Conservation (phyloP, 495 filamentous ascomycete genomes). For the Chaetomium fimeti region DNA sequence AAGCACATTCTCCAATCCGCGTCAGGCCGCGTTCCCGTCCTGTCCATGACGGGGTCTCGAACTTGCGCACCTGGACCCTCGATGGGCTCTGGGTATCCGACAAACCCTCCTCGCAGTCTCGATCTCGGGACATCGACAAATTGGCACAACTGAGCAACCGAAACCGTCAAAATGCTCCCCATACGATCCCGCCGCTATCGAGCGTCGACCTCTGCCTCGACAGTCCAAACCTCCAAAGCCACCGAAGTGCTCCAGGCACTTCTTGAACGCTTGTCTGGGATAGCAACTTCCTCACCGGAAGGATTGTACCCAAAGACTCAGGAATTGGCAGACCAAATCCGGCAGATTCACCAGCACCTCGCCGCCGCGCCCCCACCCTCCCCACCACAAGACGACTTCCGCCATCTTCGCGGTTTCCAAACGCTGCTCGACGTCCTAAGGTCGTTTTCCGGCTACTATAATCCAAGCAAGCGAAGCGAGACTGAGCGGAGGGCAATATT, state of each 20-base stretch:
- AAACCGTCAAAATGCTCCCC: constrained; percentile 40
- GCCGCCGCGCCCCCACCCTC: constrained; percentile 46
- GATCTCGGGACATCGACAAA: constrained; percentile 31
- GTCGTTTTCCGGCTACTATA: constrained; percentile 69
- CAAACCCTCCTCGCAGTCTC: constrained; percentile 14
- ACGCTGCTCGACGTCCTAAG: constrained; percentile 64
- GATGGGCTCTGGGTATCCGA: constrained; percentile 32
- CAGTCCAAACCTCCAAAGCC: constrained; percentile 54
- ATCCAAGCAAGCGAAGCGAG: constrained; percentile 56
- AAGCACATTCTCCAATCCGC: constrained; percentile 15
- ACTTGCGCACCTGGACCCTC: constrained; percentile 29
- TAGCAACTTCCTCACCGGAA: constrained; percentile 21
- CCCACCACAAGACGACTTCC: constrained; percentile 71
- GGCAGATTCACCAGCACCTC: constrained; percentile 49
- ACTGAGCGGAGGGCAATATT: constrained; percentile 63
- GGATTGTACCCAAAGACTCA: constrained; percentile 45
- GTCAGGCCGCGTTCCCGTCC: constrained; percentile 8
- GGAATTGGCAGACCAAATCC: constrained; percentile 41
- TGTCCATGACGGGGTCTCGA: constrained; percentile 29
- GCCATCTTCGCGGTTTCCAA: constrained; percentile 78
- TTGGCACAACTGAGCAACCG: constrained; percentile 15
- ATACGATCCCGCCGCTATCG: constrained; percentile 54
- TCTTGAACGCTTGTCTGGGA: constrained; percentile 52
- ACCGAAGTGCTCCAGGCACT: constrained; percentile 59
- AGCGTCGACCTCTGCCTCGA: constrained; percentile 61